These are phyloP conservation scores for Fusarium anguioides DNA, from an alignment of 2,329 filamentous ascomycete genomes.

Conservation along the genomic window DNA sequence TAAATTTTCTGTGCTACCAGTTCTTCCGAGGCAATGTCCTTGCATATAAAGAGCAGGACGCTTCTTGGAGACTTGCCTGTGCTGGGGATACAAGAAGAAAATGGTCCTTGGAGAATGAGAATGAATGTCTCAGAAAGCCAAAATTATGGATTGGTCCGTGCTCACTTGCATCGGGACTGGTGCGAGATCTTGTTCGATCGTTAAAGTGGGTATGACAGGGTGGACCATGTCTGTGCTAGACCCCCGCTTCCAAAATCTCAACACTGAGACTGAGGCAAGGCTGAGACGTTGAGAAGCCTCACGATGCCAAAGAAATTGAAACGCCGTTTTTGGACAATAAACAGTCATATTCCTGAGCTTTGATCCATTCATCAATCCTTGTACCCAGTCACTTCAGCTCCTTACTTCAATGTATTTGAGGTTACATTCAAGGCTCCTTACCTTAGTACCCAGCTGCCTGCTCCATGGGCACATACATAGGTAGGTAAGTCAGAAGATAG, in stretches of 20 bases:
- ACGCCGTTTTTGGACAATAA: not conserved
- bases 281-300: constrained; percentile 18
- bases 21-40: not conserved
- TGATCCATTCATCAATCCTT: not conserved
- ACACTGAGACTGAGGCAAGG: not conserved
- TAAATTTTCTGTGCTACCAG: not conserved
- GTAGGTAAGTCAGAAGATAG: too few species aligned
- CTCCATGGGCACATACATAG: too few species aligned
- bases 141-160: constrained; percentile 35
- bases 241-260: too few species aligned
- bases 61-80: constrained; percentile 1
- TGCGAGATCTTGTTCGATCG: constrained; percentile 41
- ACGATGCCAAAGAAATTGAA: constrained; percentile 2
- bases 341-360: not conserved
- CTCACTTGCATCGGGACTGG: constrained; percentile 32
- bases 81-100: not conserved
- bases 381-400: not conserved
- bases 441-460: not conserved
- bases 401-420: not conserved
- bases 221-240: too few species aligned
- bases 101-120: not conserved
- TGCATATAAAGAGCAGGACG: not conserved
- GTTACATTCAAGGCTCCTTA: constrained; percentile 7
- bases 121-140: constrained; percentile 1
- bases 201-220: constrained; percentile 12